These are phyloP conservation scores for Trichoderma asperelloides DNA, from an alignment of 495 filamentous ascomycete species.

Conservation along the genomic window DNA sequence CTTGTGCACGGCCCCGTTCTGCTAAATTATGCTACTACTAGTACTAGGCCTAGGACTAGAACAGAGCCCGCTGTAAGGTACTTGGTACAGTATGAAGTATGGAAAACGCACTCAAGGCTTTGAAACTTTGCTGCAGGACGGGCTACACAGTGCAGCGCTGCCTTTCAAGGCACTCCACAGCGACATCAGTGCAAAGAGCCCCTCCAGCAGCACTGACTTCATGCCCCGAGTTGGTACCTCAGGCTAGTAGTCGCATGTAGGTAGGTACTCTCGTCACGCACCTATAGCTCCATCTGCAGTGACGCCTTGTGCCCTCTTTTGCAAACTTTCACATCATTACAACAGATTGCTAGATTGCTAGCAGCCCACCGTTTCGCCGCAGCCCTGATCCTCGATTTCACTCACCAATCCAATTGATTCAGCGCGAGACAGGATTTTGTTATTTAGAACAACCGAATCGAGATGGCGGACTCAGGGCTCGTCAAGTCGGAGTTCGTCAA, in stretches of 20 bases:
- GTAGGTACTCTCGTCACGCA: not conserved
- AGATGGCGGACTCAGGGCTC: constrained; percentile 32
- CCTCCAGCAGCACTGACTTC: not conserved
- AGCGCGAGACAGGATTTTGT: not conserved
- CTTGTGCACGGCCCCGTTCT: not conserved
- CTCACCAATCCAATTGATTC: not conserved
- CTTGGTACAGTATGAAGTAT: not conserved
- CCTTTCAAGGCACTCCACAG: not conserved
- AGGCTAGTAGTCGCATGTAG: not conserved
- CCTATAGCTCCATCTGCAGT: not conserved
- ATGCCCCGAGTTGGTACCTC: not conserved
- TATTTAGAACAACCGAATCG: not conserved
- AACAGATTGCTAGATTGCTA: not conserved
- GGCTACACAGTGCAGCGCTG: no score
- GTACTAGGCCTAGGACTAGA: not conserved
- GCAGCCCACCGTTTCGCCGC: not conserved
- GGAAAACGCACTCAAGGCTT: no score
- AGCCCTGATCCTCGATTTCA: not conserved
- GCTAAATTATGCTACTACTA: not conserved
- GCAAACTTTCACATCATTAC: not conserved
- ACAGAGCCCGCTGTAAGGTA: not conserved
- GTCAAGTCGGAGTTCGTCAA: constrained; percentile 52
- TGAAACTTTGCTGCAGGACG: no score
- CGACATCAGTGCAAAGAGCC: not conserved
- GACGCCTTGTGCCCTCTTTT: not conserved